Conservation (phyloP, 192 early-diverging fungal species). For the Thoreauomyces humboldtii region DNA sequence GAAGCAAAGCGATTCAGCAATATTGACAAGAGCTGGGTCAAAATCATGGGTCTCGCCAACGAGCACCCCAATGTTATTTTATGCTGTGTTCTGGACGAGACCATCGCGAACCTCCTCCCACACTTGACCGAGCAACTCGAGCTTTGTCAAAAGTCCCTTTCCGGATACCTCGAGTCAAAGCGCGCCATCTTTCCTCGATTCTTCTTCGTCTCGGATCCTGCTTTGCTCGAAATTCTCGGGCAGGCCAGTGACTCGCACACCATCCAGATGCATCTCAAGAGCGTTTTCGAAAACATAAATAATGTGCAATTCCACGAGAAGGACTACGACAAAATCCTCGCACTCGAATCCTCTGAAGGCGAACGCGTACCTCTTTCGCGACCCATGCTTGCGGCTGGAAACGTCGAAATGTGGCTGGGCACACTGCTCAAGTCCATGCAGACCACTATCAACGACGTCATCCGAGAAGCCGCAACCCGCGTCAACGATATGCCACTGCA, state of each 20-base stretch:
- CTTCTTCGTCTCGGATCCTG: slow-evolving; percentile 65
- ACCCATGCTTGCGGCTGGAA: slow-evolving; percentile 61
- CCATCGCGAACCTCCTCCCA: slow-evolving; percentile 61
- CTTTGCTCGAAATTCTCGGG: slow-evolving; percentile 62
- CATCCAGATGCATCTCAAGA: slow-evolving; percentile 61
- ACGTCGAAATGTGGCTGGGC: slow-evolving; percentile 64
- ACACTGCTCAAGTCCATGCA: slow-evolving; percentile 58
- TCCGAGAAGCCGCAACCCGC: slow-evolving; percentile 53
- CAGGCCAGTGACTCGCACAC: slow-evolving; percentile 67
- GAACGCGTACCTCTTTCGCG: slow-evolving; percentile 51
- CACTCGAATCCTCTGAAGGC: slow-evolving; percentile 57
- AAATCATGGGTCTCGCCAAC: slow-evolving; percentile 65
- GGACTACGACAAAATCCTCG: slow-evolving; percentile 67
- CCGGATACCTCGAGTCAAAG: slow-evolving; percentile 63
- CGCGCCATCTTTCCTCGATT: slow-evolving; percentile 64
- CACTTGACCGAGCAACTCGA: slow-evolving; percentile 64
- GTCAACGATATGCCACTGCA: slow-evolving; percentile 60
- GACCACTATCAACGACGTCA: slow-evolving; percentile 57
- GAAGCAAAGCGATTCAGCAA: slow-evolving; percentile 67
- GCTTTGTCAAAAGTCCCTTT: slow-evolving; percentile 64
- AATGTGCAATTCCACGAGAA: slow-evolving; percentile 64
- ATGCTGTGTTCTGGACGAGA: slow-evolving; percentile 63
- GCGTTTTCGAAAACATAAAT: slow-evolving; percentile 60
- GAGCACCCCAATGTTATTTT: slow-evolving; percentile 68
- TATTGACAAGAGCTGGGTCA: slow-evolving; percentile 67